These are phyloP conservation scores for Sporothrix globosa DNA, from an alignment of 2,329 filamentous ascomycete genomes.

Conservation along the genomic window DNA sequence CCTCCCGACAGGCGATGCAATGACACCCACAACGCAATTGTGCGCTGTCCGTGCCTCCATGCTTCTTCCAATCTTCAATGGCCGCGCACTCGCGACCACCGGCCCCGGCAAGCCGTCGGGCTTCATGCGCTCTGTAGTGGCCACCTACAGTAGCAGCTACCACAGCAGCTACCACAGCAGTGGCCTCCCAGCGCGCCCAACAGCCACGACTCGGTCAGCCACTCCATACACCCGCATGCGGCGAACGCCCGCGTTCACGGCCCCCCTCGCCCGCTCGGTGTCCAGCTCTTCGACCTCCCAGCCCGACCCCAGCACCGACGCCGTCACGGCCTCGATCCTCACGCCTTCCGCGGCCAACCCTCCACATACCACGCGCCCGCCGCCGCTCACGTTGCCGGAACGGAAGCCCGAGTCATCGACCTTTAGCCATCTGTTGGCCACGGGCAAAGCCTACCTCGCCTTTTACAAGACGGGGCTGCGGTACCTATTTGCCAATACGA, in stretches of 20 bases:
- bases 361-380: constrained; percentile 71
- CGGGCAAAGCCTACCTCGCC: constrained; percentile 73
- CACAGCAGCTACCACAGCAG: neutral
- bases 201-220: neutral
- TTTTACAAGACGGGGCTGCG: constrained; percentile 90
- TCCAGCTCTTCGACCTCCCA: constrained; percentile 14
- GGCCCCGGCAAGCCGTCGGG: neutral
- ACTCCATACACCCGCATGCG: neutral
- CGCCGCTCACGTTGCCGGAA: constrained; percentile 65
- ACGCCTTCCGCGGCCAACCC: constrained; percentile 58
- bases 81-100: neutral
- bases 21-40: constrained; percentile 36
- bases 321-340: constrained; percentile 21
- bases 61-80: neutral
- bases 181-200: neutral
- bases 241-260: no score
- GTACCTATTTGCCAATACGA: constrained; percentile 68
- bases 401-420: constrained; percentile 52
- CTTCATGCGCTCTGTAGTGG: constrained; percentile 1
- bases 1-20: constrained; percentile 33
- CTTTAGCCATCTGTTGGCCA: constrained; percentile 58
- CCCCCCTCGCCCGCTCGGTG: neutral
- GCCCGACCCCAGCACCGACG: neutral
- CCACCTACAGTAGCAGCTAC: constrained; percentile 1
- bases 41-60: constrained; percentile 35